Evolutionary conservation across 2,329 filamentous ascomycete species (phyloP).

Genomic region (Dactylellina sp.): DNA sequence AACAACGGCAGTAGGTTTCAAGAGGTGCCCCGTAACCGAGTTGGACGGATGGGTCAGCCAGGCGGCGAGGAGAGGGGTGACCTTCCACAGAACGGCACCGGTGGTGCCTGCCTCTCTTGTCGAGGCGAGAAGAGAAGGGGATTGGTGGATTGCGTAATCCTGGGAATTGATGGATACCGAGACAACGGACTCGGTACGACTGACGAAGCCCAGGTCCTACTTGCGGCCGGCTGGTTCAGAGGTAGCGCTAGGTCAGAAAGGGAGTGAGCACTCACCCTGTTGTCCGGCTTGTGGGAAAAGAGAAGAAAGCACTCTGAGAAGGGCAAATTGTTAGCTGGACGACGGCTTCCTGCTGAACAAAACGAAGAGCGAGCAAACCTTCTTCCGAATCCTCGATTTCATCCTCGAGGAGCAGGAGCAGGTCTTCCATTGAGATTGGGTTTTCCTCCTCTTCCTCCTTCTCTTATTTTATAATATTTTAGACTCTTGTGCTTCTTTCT

Average conservation of each 20-base stretch:
- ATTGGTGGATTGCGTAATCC: conserved; percentile 84
- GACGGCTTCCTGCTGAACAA: too few relatives aligned
- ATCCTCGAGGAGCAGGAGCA: conserved; percentile 64
- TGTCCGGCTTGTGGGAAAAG: conserved; percentile 70
- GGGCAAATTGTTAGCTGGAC: conserved; percentile 12
- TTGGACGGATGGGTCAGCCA: conserved; percentile 78
- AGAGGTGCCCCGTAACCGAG: conserved; percentile 71
- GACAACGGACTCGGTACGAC: conserved; percentile 74
- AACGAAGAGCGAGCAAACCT: conserved; percentile 65
- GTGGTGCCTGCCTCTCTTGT: conserved; percentile 79
- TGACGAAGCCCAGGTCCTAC: conserved; percentile 83
- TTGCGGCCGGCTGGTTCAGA: neutral
- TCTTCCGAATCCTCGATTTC: conserved; percentile 72
- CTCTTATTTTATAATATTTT: too few relatives aligned
- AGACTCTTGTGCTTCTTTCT: too few relatives aligned
- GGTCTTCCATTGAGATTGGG: conserved; percentile 17
- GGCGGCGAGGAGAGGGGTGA: conserved; percentile 82
- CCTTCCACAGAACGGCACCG: conserved; percentile 86
- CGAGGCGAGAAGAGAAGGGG: conserved; percentile 82
- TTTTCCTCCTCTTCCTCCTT: too few relatives aligned
- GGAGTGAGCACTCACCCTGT: conserved; percentile 33
- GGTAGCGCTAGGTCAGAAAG: neutral
- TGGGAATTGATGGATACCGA: conserved; percentile 75
- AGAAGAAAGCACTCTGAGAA: conserved; percentile 85
- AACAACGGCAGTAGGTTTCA: conserved; percentile 71